These are phyloP conservation scores for Mortierella sp. DNA, from an alignment of 371 early-diverging fungal genomes.

Conservation along the genomic window DNA sequence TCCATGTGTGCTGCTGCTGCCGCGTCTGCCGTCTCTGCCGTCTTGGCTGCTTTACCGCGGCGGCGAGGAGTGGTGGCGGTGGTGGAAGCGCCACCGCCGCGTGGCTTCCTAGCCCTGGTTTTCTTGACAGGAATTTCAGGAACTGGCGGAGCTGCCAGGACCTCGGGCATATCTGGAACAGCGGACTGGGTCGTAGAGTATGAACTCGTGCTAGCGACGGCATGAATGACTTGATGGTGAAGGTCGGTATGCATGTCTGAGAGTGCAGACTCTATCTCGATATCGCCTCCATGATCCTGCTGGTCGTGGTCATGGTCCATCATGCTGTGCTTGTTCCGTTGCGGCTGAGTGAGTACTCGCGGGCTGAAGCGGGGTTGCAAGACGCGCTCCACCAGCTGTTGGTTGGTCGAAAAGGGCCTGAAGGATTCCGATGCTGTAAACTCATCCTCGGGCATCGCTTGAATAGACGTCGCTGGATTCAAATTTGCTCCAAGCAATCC, in stretches of 20 bases:
- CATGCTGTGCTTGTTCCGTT: constrained; percentile 3
- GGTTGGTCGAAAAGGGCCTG: constrained; percentile 27
- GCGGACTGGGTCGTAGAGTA: neutral
- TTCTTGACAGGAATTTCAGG: neutral
- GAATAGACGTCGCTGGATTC: constrained; percentile 20
- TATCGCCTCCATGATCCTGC: neutral
- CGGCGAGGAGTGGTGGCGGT: neutral
- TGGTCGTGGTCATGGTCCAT: neutral
- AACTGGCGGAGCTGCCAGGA: neutral
- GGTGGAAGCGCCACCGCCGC: neutral
- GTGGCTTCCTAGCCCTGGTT: constrained; percentile 19
- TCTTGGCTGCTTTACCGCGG: neutral
- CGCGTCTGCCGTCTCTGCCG: neutral
- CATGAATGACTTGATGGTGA: constrained; percentile 21
- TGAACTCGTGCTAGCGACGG: constrained; percentile 16
- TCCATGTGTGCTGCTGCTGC: neutral
- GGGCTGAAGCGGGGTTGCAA: neutral
- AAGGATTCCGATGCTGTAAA: neutral
- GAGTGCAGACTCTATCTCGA: constrained; percentile 10
- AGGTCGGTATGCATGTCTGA: constrained; percentile 18
- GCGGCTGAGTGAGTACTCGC: constrained; percentile 8
- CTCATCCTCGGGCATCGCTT: constrained; percentile 5
- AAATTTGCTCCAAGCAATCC: constrained; percentile 21
- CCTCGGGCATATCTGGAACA: constrained; percentile 3
- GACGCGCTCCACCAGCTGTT: constrained; percentile 14